Conservation (phyloP, 352 stramenopile genomes). For the Salisapilia sapeloensis region DNA sequence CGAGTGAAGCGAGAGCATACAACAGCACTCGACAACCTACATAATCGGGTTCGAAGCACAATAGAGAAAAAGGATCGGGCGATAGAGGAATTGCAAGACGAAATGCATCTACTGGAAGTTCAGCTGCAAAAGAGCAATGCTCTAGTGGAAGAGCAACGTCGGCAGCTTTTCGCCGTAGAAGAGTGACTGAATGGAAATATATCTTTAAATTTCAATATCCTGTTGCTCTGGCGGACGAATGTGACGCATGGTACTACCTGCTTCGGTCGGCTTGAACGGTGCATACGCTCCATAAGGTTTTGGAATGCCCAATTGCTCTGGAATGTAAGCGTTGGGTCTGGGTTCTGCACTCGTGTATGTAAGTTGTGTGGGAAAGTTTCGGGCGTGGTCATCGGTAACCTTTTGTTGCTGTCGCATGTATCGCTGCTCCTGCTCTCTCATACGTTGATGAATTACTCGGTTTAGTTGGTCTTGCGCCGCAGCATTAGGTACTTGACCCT, state of each 20-base stretch:
- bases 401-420: conserved; percentile 19
- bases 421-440: conserved; percentile 28
- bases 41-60: conserved; percentile 51
- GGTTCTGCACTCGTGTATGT: conserved; percentile 82
- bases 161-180: conserved; percentile 49
- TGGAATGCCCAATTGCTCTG: conserved; percentile 82
- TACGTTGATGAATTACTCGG: conserved; percentile 30
- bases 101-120: conserved; percentile 48
- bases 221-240: conserved; percentile 73
- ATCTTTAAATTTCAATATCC: conserved; percentile 84
- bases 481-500: conserved; percentile 54
- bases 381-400: conserved; percentile 21
- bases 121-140: conserved; percentile 59
- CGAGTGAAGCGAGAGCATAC: conserved; percentile 33
- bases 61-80: conserved; percentile 48
- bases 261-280: conserved; percentile 84
- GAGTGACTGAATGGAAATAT: too few species aligned
- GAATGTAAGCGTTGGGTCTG: conserved; percentile 89
- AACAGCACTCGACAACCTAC: conserved; percentile 29
- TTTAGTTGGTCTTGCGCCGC: conserved; percentile 64
- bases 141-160: conserved; percentile 55
- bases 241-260: conserved; percentile 85
- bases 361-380: conserved; percentile 48
- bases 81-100: conserved; percentile 44
- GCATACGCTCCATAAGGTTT: conserved; percentile 85